A percentile compares a stretch with the other conserved stretches of the same genome.
These are phyloP conservation scores for Sphenostylis stenocarpa DNA, from an alignment of 306 rosid genomes.

Conservation along the genomic window DNA sequence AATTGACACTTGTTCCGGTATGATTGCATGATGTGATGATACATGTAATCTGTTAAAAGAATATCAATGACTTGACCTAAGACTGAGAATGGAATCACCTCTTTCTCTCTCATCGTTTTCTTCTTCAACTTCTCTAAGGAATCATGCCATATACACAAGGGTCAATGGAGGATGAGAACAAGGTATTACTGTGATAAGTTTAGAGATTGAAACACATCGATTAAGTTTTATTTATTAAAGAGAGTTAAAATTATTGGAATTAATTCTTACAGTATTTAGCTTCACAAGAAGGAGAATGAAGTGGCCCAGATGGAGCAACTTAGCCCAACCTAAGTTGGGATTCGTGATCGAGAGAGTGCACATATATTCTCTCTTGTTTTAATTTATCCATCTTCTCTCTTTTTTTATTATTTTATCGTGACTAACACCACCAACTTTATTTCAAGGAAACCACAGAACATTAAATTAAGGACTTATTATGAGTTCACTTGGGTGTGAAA, in stretches of 20 bases:
- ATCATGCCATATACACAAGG: background rate
- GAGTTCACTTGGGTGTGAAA: background rate
- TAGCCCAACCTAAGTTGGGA: background rate
- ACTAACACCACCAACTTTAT: background rate
- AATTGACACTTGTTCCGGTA: too few species aligned
- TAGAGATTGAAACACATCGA: too few species aligned
- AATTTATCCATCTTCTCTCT: background rate
- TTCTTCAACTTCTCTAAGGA: background rate
- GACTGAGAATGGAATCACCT: background rate
- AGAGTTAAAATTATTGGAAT: too few species aligned
- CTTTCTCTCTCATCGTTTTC: background rate
- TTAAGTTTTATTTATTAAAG: too few species aligned
- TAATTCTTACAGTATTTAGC: background rate
- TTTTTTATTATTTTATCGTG: background rate
- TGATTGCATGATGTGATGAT: background rate
- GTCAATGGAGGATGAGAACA: background rate
- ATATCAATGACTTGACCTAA: background rate
- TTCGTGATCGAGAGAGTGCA: background rate
- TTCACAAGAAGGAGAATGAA: background rate
- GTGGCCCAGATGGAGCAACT: background rate
- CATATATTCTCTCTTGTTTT: background rate
- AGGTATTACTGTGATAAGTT: too few species aligned
- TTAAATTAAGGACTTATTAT: background rate
- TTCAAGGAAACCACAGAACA: background rate
- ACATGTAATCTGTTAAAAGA: background rate